phyloP scores from a whole-genome alignment of 2,329 filamentous ascomycete genomes.

The Fusarium avenaceum region DNA sequence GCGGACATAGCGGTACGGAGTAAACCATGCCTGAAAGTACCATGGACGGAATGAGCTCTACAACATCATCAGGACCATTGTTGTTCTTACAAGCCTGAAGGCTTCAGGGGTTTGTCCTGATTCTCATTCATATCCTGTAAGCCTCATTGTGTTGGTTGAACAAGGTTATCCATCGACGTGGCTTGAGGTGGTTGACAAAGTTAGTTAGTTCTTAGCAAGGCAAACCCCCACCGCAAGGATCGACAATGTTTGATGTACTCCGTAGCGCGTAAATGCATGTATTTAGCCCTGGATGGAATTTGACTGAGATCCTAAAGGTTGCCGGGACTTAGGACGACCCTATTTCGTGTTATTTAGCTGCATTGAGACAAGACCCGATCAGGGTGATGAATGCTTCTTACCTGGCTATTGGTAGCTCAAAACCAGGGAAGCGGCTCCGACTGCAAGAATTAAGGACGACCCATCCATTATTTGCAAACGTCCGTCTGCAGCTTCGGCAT shows the following conservation, averaged over 20 bases:
- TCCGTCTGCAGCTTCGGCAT: conserved; percentile 37
- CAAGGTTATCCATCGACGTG: conserved; percentile 14
- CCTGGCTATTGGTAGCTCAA: conserved; percentile 26
- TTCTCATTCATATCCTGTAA: conserved; percentile 14
- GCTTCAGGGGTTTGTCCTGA: conserved; percentile 26
- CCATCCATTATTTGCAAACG: conserved; percentile 36
- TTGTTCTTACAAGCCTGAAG: conserved; percentile 1
- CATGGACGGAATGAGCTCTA: conserved; percentile 18
- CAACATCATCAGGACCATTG: conserved; percentile 7
- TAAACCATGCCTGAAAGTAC: conserved; percentile 35
- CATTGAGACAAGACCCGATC: conserved; percentile 35
- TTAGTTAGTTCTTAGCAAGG: background rate
- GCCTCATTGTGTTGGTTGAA: conserved; percentile 18
- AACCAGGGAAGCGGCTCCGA: conserved; percentile 40
- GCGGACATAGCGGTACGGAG: conserved; percentile 22
- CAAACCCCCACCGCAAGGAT: conserved; percentile 21
- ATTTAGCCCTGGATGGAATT: conserved; percentile 1
- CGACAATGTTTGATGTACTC: conserved; percentile 10
- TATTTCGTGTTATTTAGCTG: conserved; percentile 45
- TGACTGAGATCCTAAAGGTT: conserved; percentile 23
- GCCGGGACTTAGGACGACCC: conserved; percentile 14
- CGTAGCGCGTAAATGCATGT: conserved; percentile 9
- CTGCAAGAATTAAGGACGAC: conserved; percentile 30
- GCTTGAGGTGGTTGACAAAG: conserved; percentile 1
- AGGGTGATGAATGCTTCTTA: background rate